These are phyloP conservation scores for Dichotomocladium elegans DNA, from an alignment of 371 early-diverging fungal species.

Conservation along the genomic window DNA sequence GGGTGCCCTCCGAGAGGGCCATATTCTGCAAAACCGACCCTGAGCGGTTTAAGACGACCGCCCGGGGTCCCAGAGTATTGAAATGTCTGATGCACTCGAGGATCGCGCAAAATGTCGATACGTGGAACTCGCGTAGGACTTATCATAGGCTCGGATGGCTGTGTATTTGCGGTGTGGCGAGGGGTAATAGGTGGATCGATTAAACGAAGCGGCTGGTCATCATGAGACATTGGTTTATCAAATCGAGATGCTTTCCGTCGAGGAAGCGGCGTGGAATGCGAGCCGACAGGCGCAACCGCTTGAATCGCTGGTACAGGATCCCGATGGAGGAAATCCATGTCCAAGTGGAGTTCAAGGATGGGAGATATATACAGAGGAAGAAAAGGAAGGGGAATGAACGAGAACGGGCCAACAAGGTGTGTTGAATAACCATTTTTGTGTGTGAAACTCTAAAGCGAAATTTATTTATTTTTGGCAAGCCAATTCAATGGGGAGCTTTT, in stretches of 20 bases:
- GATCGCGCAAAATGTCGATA: slow-evolving; percentile 27
- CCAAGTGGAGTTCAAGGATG: neutral
- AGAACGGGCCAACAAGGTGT: neutral
- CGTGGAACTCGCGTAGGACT: slow-evolving; percentile 14
- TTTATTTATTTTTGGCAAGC: no score
- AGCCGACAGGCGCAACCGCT: slow-evolving; percentile 2
- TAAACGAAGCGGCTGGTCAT: neutral
- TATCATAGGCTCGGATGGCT: neutral
- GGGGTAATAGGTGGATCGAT: neutral
- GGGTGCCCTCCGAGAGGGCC: slow-evolving; percentile 34
- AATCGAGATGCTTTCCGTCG: neutral
- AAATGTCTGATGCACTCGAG: slow-evolving; percentile 42
- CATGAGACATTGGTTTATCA: neutral
- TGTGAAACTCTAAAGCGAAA: no score
- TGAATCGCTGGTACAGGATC: neutral
- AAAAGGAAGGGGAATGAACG: neutral
- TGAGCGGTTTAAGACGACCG: slow-evolving; percentile 20
- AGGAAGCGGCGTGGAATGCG: slow-evolving; percentile 11
- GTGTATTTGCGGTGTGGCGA: no score
- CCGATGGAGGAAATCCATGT: neutral
- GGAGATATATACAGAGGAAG: neutral
- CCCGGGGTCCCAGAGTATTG: slow-evolving; percentile 18
- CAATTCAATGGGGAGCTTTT: neutral
- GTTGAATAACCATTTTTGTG: no score
- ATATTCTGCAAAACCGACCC: slow-evolving; percentile 47